Conservation (phyloP, 768 basidiomycete species). For the Nidularia pulvinata region DNA sequence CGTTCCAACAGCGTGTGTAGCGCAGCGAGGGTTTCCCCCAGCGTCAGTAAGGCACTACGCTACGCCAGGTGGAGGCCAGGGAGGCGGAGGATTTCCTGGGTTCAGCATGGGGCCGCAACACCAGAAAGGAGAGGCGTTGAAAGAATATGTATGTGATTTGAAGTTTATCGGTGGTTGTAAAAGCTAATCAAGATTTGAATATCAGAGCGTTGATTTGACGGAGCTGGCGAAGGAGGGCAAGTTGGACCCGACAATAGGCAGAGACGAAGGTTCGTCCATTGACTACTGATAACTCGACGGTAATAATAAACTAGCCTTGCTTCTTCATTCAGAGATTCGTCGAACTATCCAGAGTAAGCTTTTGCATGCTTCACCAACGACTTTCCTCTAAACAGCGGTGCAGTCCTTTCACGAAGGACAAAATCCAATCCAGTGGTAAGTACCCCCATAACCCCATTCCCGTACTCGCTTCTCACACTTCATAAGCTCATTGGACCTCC, state of each 20-base stretch:
- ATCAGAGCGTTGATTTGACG: slow-evolving; percentile 80
- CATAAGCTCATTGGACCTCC: slow-evolving; percentile 78
- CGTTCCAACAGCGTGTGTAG: not conserved
- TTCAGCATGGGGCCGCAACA: slow-evolving; percentile 60
- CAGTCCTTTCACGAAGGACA: slow-evolving; percentile 84
- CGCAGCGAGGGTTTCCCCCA: not conserved
- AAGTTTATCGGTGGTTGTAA: not conserved
- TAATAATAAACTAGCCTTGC: not conserved
- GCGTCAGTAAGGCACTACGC: slow-evolving; percentile 36
- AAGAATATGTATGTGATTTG: slow-evolving; percentile 56
- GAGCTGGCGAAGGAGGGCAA: slow-evolving; percentile 84
- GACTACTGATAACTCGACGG: not conserved
- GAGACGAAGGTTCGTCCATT: slow-evolving; percentile 67
- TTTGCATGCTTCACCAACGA: not conserved
- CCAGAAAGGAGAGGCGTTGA: slow-evolving; percentile 83
- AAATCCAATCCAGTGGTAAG: slow-evolving; percentile 91
- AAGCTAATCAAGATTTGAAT: not conserved
- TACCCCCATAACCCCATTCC: not conserved
- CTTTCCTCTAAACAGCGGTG: not conserved
- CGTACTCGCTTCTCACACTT: not conserved
- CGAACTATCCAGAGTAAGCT: slow-evolving; percentile 86
- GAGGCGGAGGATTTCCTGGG: slow-evolving; percentile 56
- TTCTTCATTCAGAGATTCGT: slow-evolving; percentile 64
- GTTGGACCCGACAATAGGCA: slow-evolving; percentile 87
- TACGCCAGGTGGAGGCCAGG: slow-evolving; percentile 24